Evolutionary conservation across 2,329 filamentous ascomycete species (phyloP), one percentile per base, ranked within the genome.

Genomic region (Xylaria sp.): DNA sequence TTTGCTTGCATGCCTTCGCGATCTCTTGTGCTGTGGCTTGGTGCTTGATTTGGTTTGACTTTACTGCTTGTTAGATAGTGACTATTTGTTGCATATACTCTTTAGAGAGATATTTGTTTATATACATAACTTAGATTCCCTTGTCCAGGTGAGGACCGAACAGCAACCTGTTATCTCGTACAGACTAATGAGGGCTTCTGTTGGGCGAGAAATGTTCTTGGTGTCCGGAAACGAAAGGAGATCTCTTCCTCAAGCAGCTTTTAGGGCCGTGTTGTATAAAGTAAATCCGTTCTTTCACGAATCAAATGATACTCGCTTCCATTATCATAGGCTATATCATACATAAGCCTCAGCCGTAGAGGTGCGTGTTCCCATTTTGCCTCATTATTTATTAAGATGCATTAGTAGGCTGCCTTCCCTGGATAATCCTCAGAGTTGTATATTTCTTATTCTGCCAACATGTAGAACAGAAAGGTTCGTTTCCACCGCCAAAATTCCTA

Each of bases 371-470:
- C 46, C 61, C 18, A 52, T 44, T 48, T 18, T 20, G 34, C 37
- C 41, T 52, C 12, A 15, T 18, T 41, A 46, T 44, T n/a, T 20
- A 58, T 46, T 54, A 62, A 37, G 25, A 20, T 15, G 55, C n/a
- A 7, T 64, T n/a, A 72, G 48, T 66, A 72, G n/a, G 73, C 34
- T 85, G 75, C 83, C 85, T 75, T 93, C 91, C 88, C 94, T 54
- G 10, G 9, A 15, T 34, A 32, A 18, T 18, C 3, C 8, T 18
- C 4, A 6, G 23, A 7, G 50, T 54, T 3, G 8, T 54, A 34
- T 34, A n/a, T 13, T 54, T 18, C 25, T 13, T 32, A 13, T 32
- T 32, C 50, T 18, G 13, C 12, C 9, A 54, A n/a, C 13, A 32
- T 18, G 2, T 9, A 32, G 50, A 54, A 10, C 2, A 32, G 50